Base-by-base conservation (phyloP, 176 grass and related monocot species). In the Carex myosuroides region DNA sequence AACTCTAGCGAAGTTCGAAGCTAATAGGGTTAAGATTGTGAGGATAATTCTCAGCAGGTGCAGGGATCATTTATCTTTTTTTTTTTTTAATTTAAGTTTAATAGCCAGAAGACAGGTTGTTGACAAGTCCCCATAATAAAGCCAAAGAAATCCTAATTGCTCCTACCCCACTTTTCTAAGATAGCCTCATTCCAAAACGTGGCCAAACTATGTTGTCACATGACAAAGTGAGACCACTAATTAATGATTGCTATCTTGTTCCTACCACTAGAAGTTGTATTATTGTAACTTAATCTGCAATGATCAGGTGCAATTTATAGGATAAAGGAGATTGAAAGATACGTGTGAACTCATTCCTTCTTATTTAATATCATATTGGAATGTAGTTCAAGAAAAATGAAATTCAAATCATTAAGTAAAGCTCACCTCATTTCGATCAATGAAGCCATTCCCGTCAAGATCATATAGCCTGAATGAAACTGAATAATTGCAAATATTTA, bases 401-500 rank as follows among this genome's bases (percentile, higher is more conserved):
- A 54, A 52, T 83, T 77, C 13, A 77, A 17, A 77, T 30, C 22
- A 77, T 56, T 55, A 54, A 77, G 46, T 30, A 73, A 32, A 84
- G 16, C 53, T 37, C 93, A 99, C 96, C 93, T 99, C 93, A 48
- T 99, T 93, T 24, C 96, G 83, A 79, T 95, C 96, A 79, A 99
- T 99, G 89, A 90, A 95, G 64, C 91, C 93, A 52, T 89, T 99
- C 64, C 85, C 83, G 6, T 99, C 91, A 88, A 99, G 83, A 90
- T 99, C 96, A 84, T 99, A 99, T 80, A 99, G 89, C 85, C 85
- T 99, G 88, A 99, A 99, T 24, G 88, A 92, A 86, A 93, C 96
- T 99, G 89, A 20, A 65, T 62, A 14, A 55, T 55, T 30, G 73
- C 50, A 77, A 77, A 76, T 76, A 39, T 77, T 76, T 55, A 77